Conservation (phyloP, 2,329 filamentous ascomycete genomes). For the Teratosphaeria viscida region DNA sequence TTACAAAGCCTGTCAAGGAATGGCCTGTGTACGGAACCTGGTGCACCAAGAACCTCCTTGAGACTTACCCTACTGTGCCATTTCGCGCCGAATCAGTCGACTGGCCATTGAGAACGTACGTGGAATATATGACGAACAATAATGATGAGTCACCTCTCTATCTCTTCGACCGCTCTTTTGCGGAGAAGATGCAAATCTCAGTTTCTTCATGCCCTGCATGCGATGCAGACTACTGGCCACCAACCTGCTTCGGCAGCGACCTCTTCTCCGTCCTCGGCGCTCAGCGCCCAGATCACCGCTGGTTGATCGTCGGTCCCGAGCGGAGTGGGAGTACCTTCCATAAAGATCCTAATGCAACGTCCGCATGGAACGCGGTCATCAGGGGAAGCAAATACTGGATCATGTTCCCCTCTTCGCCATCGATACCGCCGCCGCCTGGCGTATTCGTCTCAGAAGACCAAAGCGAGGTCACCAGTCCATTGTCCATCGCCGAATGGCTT, state of each 20-base stretch:
- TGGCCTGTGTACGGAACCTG: conserved; percentile 73
- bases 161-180: conserved; percentile 80
- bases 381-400: conserved; percentile 95
- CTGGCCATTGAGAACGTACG: conserved; percentile 75
- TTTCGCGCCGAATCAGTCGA: conserved; percentile 92
- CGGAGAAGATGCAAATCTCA: conserved; percentile 67
- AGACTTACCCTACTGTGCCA: conserved; percentile 52
- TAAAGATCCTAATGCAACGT: conserved; percentile 63
- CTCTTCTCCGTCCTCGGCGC: conserved; percentile 67
- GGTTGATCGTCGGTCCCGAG: conserved; percentile 83
- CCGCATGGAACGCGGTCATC: conserved; percentile 90
- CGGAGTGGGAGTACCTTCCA: conserved; percentile 90
- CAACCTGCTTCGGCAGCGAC: conserved; percentile 76
- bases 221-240: conserved; percentile 60
- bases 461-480: conserved; percentile 83
- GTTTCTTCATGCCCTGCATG: conserved; percentile 33
- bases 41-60: conserved; percentile 57
- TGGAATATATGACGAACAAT: conserved; percentile 69
- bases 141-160: conserved; percentile 84
- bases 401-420: conserved; percentile 72
- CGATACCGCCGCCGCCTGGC: conserved; percentile 62
- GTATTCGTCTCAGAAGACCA: conserved; percentile 83
- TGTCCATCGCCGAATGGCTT: conserved; percentile 96
- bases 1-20: conserved; percentile 67
- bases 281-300: conserved; percentile 76